Evolutionary conservation across 2,329 filamentous ascomycete species (phyloP).

Genomic region (Aureobasidium melanogenum): DNA sequence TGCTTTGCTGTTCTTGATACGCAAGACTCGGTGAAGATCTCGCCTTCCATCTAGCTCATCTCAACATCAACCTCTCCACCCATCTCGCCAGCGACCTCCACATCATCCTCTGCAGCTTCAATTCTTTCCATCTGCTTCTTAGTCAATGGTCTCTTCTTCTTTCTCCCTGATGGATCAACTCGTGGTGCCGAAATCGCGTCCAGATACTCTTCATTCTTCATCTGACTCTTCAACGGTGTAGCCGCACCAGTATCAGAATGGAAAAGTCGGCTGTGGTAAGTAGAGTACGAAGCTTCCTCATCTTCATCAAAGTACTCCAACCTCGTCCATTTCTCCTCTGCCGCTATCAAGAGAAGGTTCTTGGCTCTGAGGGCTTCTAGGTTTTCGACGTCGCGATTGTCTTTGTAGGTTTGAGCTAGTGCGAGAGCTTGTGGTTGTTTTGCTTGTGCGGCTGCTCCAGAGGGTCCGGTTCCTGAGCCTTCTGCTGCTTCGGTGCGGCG

Average conservation of each 20-base stretch:
- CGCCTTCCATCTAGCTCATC: background rate
- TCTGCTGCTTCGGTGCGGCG: slow-evolving; percentile 35
- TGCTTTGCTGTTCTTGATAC: background rate
- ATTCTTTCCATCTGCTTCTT: slow-evolving; percentile 20
- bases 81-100: slow-evolving; percentile 6
- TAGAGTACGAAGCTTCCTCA: slow-evolving; percentile 61
- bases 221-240: slow-evolving; percentile 43
- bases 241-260: slow-evolving; percentile 36
- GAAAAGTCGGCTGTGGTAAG: slow-evolving; percentile 67
- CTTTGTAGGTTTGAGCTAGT: slow-evolving; percentile 20
- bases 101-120: slow-evolving; percentile 15
- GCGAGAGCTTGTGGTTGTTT: slow-evolving; percentile 16
- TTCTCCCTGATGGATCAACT: slow-evolving; percentile 27
- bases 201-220: slow-evolving; percentile 52
- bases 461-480: slow-evolving; percentile 29
- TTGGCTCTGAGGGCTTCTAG: slow-evolving; percentile 63
- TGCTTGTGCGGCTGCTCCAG: slow-evolving; percentile 26
- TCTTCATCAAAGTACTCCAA: slow-evolving; percentile 79
- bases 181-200: slow-evolving; percentile 52
- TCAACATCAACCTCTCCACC: slow-evolving; percentile 4
- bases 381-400: slow-evolving; percentile 48
- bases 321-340: slow-evolving; percentile 72
- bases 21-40: background rate
- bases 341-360: slow-evolving; percentile 65
- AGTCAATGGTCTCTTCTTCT: slow-evolving; percentile 29